Base-by-base conservation (phyloP, 2,329 filamentous ascomycete genomes). In the Chaetomium olivaceum region DNA sequence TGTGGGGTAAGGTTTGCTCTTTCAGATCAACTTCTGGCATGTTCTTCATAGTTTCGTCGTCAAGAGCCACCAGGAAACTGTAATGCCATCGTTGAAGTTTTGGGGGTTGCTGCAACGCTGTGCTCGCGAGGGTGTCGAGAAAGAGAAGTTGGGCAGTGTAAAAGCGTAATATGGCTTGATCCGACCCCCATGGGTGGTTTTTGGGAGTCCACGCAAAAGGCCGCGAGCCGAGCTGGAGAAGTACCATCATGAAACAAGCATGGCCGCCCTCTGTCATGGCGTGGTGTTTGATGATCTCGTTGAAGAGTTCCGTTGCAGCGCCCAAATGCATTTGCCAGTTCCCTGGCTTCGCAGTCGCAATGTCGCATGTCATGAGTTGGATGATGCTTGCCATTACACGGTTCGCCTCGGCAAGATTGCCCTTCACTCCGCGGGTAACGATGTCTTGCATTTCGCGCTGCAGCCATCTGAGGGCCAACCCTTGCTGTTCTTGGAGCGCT, bases 301-400 rank as follows among this genome's bases (percentile, higher is more conserved):
- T 73, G 62, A 79, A 80, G n/a, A 81, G 73, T 46, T 74, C 73
- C 16, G 80, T 70, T 19, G 82, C 81, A 6, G 78, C 78, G 60
- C 77, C 77, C 3, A 80, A 76, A 66, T 80, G 81, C 73, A 78
- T 77, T 60, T 79, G 76, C 67, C 75, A 81, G 68, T 81, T 81
- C 3, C 77, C 77, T 21, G 76, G 75, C 50, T 73, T 77, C 21
- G 69, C 69, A 21, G 74, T 69, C 23, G 73, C 68, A 11, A 75
- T 70, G 68, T 82, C 80, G 62, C 80, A 80, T 36, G 77, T 77
- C 36, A 80, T 72, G 8, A 82, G 70, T 68, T 82, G 80, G 36
- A 81, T 73, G 64, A 80, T 76, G 70, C 77, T 77, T 39, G 74
- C 75, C 70, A 81, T 73, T 1, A 78, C 73, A 21, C 73, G 71